Conservation (phyloP, 768 basidiomycete genomes). For the Coprinopsis strossmayeri region DNA sequence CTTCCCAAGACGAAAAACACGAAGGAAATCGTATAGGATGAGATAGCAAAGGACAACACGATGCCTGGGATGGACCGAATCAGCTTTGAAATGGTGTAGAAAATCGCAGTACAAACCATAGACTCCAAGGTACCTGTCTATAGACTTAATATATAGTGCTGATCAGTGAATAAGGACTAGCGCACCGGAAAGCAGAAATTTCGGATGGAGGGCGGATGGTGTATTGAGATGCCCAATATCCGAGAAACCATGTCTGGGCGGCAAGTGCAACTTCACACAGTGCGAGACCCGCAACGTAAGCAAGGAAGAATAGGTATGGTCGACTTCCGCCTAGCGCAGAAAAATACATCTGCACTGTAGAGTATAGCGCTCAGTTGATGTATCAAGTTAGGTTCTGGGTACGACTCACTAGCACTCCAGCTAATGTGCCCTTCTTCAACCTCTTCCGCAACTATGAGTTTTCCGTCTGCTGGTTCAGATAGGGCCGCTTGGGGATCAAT, state of each 20-base stretch:
- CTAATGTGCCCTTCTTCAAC: slow-evolving; percentile 53
- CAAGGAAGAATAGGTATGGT: slow-evolving; percentile 26
- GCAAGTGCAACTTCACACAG: slow-evolving; percentile 19
- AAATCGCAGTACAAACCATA: slow-evolving; percentile 22
- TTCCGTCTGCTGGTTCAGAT: slow-evolving; percentile 32
- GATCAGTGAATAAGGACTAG: neutral
- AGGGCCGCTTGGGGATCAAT: slow-evolving; percentile 16
- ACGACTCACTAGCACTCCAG: slow-evolving; percentile 34
- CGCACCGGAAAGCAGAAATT: slow-evolving; percentile 31
- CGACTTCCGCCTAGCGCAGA: slow-evolving; percentile 25
- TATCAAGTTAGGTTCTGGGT: neutral
- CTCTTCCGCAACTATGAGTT: slow-evolving; percentile 59
- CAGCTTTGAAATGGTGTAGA: neutral
- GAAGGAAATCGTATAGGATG: slow-evolving; percentile 28
- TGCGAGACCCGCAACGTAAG: slow-evolving; percentile 21
- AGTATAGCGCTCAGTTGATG: neutral
- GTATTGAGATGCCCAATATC: slow-evolving; percentile 41
- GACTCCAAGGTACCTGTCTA: slow-evolving; percentile 36
- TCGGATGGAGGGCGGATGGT: slow-evolving; percentile 23
- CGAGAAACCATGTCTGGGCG: slow-evolving; percentile 37
- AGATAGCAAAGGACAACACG: slow-evolving; percentile 8
- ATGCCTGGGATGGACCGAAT: neutral
- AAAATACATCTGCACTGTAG: slow-evolving; percentile 29
- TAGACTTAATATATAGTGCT: slow-evolving; percentile 14
- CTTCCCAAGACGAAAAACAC: slow-evolving; percentile 38